These are phyloP conservation scores for Leccinum proximum DNA, from an alignment of 1,284 basidiomycete genomes.

Conservation along the genomic window DNA sequence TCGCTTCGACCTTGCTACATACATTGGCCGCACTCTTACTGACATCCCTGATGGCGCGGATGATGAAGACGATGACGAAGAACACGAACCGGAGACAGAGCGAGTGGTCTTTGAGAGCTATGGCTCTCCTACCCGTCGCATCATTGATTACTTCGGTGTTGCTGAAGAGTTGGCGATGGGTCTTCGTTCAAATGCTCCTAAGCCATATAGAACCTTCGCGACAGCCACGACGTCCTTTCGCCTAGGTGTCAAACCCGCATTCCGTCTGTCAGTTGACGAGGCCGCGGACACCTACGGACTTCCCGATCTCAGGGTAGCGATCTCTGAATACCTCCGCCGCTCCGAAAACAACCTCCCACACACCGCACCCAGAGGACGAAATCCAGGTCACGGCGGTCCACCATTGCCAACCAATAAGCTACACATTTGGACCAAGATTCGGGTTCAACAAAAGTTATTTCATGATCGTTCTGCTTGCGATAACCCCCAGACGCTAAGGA, in stretches of 20 bases:
- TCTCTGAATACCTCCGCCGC: not conserved
- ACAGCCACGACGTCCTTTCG: not conserved
- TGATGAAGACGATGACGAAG: not conserved
- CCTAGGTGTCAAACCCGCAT: not conserved
- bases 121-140: not conserved
- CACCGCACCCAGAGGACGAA: not conserved
- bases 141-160: not conserved
- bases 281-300: not conserved
- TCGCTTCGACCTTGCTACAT: not conserved
- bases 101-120: not conserved
- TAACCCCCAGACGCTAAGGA: not conserved
- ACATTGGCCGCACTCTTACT: not conserved
- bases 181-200: not conserved
- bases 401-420: not conserved
- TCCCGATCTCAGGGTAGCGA: not conserved
- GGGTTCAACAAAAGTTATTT: not conserved
- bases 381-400: not conserved
- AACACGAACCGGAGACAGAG: not conserved
- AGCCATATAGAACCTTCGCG: not conserved
- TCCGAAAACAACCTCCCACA: not conserved
- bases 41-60: not conserved
- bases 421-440: not conserved
- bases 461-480: not conserved
- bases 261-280: not conserved
- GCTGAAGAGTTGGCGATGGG: not conserved